Base-by-base conservation (phyloP, 192 early-diverging fungal genomes). In the Coemansia sp. region DNA sequence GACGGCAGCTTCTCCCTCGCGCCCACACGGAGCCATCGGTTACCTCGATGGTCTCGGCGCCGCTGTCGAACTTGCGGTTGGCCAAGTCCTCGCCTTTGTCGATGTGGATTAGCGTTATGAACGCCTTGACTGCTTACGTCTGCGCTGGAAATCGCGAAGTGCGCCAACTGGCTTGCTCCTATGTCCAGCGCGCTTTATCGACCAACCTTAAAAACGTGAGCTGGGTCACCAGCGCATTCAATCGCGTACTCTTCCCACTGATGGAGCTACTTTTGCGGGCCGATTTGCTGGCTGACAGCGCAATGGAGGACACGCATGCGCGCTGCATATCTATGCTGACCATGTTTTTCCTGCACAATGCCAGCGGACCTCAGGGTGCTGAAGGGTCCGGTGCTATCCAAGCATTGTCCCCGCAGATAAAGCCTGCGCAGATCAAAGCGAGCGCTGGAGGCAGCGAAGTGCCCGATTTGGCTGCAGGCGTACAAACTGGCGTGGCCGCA, bases 161-260 rank as follows among this genome's bases (percentile, higher is more conserved):
- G 7, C 89, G 95, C 24, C 92, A 94, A 72, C 81, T 88, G 50
- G 93, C 93, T 1, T 87, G 94, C 63, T 85, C 92, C 0, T 88
- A 88, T 45, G 78, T 98, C n/a, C 94, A 98, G 77, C 84, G 93
- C 16, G 86, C 89, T 0, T 70, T 96, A 19, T 69, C 73, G 17
- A 76, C 93, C 0, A 79, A 88, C 24, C 77, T 89, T 67, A 61
- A 68, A 67, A 59, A 54, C 70, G 59, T 64, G 59, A 14, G 69
- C 81, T 83, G 66, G 92, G 87, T 87, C 75, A 87, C 44, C 77
- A 88, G 62, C 6, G 86, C 87, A 5, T 94, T 98, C 79, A 91
- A 93, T 68, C 89, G 90, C 34, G 92, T 96, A 16, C 67, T 98
- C 61, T 94, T 98, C 77, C 95, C 94, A 36, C 69, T 96, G 48